Conservation (phyloP, 1,284 basidiomycete genomes). For the Cryptococcus floricola region DNA sequence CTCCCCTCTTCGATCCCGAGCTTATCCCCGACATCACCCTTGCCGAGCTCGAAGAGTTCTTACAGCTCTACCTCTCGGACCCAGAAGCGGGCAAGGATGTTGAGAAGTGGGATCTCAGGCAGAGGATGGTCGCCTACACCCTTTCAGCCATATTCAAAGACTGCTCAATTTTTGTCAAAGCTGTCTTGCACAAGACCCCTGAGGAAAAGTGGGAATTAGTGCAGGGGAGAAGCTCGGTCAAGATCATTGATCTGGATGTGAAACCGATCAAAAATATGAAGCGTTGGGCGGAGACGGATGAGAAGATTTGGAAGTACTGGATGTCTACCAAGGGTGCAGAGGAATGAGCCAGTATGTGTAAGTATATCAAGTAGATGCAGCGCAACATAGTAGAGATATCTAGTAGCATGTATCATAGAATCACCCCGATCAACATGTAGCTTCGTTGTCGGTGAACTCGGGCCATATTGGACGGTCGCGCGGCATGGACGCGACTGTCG, state of each 20-base stretch:
- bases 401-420: too few species aligned
- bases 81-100: conserved; percentile 1
- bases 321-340: conserved; percentile 13
- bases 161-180: conserved; percentile 75
- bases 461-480: too few species aligned
- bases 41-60: conserved; percentile 60
- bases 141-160: conserved; percentile 95
- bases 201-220: conserved; percentile 12
- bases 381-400: too few species aligned
- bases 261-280: conserved; percentile 66
- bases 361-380: not conserved
- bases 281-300: conserved; percentile 72
- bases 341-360: not conserved
- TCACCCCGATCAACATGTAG: too few species aligned
- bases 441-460: too few species aligned
- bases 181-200: not conserved
- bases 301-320: conserved; percentile 58
- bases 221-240: conserved; percentile 50
- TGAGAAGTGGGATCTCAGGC: conserved; percentile 33
- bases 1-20: conserved; percentile 22
- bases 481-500: too few species aligned
- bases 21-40: conserved; percentile 54
- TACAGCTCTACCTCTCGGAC: conserved; percentile 55
- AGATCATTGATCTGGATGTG: conserved; percentile 79
- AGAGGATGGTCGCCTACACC: conserved; percentile 63